Base-by-base conservation (phyloP, 2,329 filamentous ascomycete species). In the Aspergillus sp. region DNA sequence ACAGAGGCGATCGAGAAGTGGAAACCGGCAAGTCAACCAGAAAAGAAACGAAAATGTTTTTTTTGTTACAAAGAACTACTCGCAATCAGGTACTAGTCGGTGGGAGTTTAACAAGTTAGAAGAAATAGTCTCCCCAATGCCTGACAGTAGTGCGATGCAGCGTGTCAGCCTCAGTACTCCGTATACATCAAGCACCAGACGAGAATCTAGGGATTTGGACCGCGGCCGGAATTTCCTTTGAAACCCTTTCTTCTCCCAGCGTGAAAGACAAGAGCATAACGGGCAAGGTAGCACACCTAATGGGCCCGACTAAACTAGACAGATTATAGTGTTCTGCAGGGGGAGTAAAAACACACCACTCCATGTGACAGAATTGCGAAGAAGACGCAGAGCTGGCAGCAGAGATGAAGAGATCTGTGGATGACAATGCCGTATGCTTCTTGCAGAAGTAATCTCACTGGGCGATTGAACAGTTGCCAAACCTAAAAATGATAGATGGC, bases 101-200 rank as follows among this genome's bases (percentile, higher is more conserved):
- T 45, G 55, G 41, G 43, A 35, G 50, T 51, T 52, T 48, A 54
- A 51, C 52, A 56, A 53, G 53, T 41, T 50, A 54, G 50, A 51
- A 49, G 47, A 43, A 52, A 54, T 54, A 53, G 55, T 24, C 50
- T 53, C 50, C 49, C 47, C 45, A 50, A 54, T 26, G 50, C 58
- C 55, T 61, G 52, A 47, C 57, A 55, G 58, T 63, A 60, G 56
- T 46, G 54, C 49, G 45, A 58, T 58, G 57, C 52, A 55, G 45
- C 33, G 41, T 45, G 50, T 56, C 53, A 64, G 58, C 7, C 22
- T 22, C 22, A 22, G 22, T 22, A 22, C 58, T 57, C 57, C 56
- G 35, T 10, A 5, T 38, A 38, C 47, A 57, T 57, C 46, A 58
- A 60, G 51, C 55, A 36, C 26, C 33, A 16, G 42, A 49, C 45